phyloP scores from a whole-genome alignment of 495 filamentous ascomycete species.

The Aeminium ludgeri region DNA sequence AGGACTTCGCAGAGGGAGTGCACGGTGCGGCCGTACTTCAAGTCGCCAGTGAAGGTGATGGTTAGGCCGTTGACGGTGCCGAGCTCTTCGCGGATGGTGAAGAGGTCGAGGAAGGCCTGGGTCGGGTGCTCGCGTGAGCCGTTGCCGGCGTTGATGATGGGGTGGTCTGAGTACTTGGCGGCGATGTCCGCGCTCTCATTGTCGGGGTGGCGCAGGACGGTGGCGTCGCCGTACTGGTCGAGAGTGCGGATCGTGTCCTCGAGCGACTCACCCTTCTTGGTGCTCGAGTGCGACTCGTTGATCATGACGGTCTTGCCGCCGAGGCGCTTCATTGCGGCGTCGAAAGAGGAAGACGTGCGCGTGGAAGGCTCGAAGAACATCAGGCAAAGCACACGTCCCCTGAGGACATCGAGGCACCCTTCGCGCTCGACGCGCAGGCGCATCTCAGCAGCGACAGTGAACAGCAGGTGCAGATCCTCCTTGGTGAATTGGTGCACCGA shows the following conservation, averaged over 20 bases:
- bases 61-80: constrained; percentile 86
- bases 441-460: constrained; percentile 95
- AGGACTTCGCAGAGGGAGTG: constrained; percentile 89
- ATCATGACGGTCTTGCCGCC: constrained; percentile 70
- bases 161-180: constrained; percentile 69
- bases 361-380: constrained; percentile 98
- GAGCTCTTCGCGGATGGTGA: constrained; percentile 93
- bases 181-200: constrained; percentile 61
- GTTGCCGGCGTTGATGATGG: constrained; percentile 93
- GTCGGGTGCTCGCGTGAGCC: constrained; percentile 91
- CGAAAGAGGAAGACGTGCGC: constrained; percentile 87
- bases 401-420: constrained; percentile 73
- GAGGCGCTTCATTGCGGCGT: constrained; percentile 93
- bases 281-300: constrained; percentile 61
- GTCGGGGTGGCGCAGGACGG: constrained; percentile 83
- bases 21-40: constrained; percentile 82
- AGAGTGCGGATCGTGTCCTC: constrained; percentile 89
- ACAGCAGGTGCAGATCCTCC: constrained; percentile 74
- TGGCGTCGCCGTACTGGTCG: constrained; percentile 81
- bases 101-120: constrained; percentile 95
- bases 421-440: constrained; percentile 78
- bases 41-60: constrained; percentile 88
- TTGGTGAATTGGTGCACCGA: constrained; percentile 81
- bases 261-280: constrained; percentile 81
- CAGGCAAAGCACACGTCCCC: constrained; percentile 67